A percentile compares a stretch with the other conserved stretches of the same genome.
Evolutionary conservation across 805 yeast species (phyloP).

Genomic region (Gaillardinia entomophila): DNA sequence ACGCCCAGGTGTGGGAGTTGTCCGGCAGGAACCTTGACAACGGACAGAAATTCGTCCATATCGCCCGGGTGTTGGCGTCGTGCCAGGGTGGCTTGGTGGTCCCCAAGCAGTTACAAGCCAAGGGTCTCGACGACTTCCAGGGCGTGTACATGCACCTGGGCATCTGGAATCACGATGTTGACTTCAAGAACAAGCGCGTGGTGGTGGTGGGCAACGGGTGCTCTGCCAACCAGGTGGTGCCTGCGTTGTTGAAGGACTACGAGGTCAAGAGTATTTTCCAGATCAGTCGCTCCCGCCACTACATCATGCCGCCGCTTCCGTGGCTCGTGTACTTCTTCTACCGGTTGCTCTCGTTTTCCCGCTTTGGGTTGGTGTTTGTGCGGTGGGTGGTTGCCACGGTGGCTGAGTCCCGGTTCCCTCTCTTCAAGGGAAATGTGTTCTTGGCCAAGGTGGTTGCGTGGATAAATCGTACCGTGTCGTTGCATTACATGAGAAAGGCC

Average conservation of each 20-base stretch:
- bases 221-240: slow-evolving; percentile 36
- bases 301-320: slow-evolving; percentile 35
- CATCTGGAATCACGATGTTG: slow-evolving; percentile 28
- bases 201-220: slow-evolving; percentile 39
- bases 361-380: slow-evolving; percentile 21
- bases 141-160: slow-evolving; percentile 39
- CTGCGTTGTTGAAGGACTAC: slow-evolving; percentile 25
- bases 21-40: slow-evolving; percentile 17
- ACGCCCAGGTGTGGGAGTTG: slow-evolving; percentile 22
- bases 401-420: slow-evolving; percentile 32
- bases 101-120: slow-evolving; percentile 23
- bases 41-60: slow-evolving; percentile 28
- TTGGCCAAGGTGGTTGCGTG: slow-evolving; percentile 21
- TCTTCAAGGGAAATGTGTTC: slow-evolving; percentile 25
- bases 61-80: slow-evolving; percentile 17
- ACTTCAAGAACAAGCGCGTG: slow-evolving; percentile 28
- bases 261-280: slow-evolving; percentile 24
- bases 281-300: slow-evolving; percentile 30
- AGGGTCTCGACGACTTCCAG: slow-evolving; percentile 29
- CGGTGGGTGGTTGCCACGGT: slow-evolving; percentile 20
- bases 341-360: slow-evolving; percentile 15
- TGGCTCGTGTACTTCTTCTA: slow-evolving; percentile 13
- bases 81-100: slow-evolving; percentile 34
- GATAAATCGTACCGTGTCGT: slow-evolving; percentile 12
- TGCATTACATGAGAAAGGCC: slow-evolving; percentile 20